Evolutionary conservation across 257 asterid genomes (phyloP).

Genomic region (Jacaranda mimosifolia): DNA sequence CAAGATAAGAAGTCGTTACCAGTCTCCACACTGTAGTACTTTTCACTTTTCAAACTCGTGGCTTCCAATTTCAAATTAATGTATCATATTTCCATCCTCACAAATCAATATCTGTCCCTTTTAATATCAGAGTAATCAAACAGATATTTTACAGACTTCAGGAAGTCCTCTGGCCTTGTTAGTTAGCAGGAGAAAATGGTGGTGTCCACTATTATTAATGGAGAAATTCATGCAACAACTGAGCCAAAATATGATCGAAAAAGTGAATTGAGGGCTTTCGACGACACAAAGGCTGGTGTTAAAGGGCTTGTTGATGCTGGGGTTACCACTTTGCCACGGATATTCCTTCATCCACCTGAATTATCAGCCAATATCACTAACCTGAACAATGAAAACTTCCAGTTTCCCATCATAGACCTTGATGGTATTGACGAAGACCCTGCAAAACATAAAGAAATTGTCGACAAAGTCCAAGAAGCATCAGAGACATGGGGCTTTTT

Average conservation of each 20-base stretch:
- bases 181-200: too few species aligned
- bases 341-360: slow-evolving; percentile 31
- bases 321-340: slow-evolving; percentile 29
- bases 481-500: slow-evolving; percentile 39
- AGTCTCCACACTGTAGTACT: background rate
- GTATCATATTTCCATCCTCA: background rate
- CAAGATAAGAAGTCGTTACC: background rate
- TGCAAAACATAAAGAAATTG: background rate
- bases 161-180: too few species aligned
- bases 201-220: too few species aligned
- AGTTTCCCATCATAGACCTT: slow-evolving; percentile 36
- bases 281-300: slow-evolving; percentile 18
- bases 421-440: slow-evolving; percentile 21
- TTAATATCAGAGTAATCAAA: too few species aligned
- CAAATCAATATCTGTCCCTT: background rate
- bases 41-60: background rate
- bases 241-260: too few species aligned
- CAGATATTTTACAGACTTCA: too few species aligned
- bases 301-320: slow-evolving; percentile 46
- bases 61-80: background rate
- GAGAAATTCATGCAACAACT: too few species aligned
- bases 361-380: background rate
- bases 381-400: background rate
- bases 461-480: slow-evolving; percentile 28
- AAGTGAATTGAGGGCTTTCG: too few species aligned